phyloP scores from a whole-genome alignment of 2,329 filamentous ascomycete species.

The Fusarium brevicatenulatum region DNA sequence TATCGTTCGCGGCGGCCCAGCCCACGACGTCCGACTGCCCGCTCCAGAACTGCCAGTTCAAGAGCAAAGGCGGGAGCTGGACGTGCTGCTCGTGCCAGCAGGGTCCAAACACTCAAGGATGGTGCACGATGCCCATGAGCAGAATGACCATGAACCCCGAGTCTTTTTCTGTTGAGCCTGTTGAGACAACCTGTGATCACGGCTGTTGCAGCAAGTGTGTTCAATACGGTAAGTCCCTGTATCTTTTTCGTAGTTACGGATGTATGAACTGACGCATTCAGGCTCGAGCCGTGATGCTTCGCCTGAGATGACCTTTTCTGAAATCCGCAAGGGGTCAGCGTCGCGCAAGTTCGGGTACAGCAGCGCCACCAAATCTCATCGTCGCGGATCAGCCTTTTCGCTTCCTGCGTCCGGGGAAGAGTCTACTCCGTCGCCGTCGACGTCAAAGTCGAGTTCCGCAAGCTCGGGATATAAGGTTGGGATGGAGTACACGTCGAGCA shows the following conservation, averaged over 20 bases:
- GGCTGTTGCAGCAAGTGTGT: slow-evolving; percentile 63
- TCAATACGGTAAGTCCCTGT: slow-evolving; percentile 49
- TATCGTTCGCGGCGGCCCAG: slow-evolving; percentile 59
- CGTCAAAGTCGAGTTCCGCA: slow-evolving; percentile 36
- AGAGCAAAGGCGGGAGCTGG: slow-evolving; percentile 61
- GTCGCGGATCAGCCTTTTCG: slow-evolving; percentile 46
- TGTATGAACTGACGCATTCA: slow-evolving; percentile 25
- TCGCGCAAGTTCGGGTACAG: slow-evolving; percentile 51
- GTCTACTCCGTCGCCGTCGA: slow-evolving; percentile 34
- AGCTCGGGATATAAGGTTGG: slow-evolving; percentile 44
- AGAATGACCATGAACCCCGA: slow-evolving; percentile 47
- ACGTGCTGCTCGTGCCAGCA: slow-evolving; percentile 64
- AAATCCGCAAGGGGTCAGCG: slow-evolving; percentile 51
- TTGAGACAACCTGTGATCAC: slow-evolving; percentile 60
- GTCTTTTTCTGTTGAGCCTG: slow-evolving; percentile 48
- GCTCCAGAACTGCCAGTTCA: slow-evolving; percentile 62
- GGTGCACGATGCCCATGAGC: slow-evolving; percentile 57
- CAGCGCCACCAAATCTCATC: slow-evolving; percentile 45
- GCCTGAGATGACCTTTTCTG: slow-evolving; percentile 51
- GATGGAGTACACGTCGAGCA: slow-evolving; percentile 45
- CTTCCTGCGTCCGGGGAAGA: slow-evolving; percentile 26
- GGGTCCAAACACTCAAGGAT: slow-evolving; percentile 63
- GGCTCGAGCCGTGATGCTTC: slow-evolving; percentile 48
- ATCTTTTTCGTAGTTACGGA: background rate
- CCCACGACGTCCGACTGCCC: slow-evolving; percentile 58